Base-by-base conservation (phyloP, 1,139 yeast species). In the Magnusiomyces ingens region DNA sequence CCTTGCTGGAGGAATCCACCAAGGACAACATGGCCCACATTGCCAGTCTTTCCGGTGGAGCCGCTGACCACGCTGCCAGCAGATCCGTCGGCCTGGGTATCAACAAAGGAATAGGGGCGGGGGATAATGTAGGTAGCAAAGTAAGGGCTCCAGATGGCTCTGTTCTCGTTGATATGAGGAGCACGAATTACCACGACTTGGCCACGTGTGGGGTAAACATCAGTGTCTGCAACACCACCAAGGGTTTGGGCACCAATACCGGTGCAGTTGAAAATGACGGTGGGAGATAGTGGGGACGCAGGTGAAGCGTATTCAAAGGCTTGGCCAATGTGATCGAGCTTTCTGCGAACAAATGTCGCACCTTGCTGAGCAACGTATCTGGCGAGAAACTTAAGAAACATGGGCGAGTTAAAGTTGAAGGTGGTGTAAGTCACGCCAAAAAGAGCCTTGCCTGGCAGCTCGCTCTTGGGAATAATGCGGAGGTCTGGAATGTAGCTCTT, bases 341-440 rank as follows among this genome's bases (percentile, higher is more conserved):
- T 73, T 36, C 65, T 63, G 57, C 78, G 73, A 13, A 61, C 56
- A 53, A 81, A 76, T 1, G 54, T 59, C 17, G 81, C 81, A 1
- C 84, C 85, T 37, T 57, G 55, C 15, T 64, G 52, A 15, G 64
- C 62, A 54, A 81, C 67, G 56, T 75, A 75, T 3, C 61, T 56
- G 54, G 72, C 67, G 52, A 82, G 66, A 54, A 73, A 74, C 47
- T 65, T 62, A 49, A 81, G 65, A 63, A 81, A 79, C 49, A 71
- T 68, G 1, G 86, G 88, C 62, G 85, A 77, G 63, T 81, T 80
- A 72, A 83, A 81, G 62, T 80, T 79, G 82, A 82, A 82, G 1
- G 85, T 73, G 26, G 71, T 69, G 64, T 77, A 81, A 15, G 63
- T 64, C 55, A 80, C 71, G 19, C 86, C 87, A 63, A 66, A 80